Conservation (phyloP, 192 early-diverging fungal genomes). For the Coemansia umbellata region DNA sequence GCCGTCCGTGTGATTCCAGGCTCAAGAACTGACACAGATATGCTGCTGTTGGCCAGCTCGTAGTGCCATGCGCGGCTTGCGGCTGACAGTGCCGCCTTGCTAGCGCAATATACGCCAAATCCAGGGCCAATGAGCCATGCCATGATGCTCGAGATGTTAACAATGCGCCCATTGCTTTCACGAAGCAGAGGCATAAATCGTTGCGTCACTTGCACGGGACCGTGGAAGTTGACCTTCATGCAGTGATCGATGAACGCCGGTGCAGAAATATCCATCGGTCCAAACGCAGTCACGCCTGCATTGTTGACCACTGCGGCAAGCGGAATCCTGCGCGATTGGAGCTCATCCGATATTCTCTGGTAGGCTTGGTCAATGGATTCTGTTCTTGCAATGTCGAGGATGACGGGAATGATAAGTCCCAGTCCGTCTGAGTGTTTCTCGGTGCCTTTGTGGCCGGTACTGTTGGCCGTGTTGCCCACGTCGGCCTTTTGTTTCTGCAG, state of each 20-base stretch:
- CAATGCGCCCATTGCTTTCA: slow-evolving; percentile 40
- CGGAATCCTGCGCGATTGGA: slow-evolving; percentile 36
- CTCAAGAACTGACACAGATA: slow-evolving; percentile 47
- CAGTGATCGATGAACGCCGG: slow-evolving; percentile 32
- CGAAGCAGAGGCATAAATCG: slow-evolving; percentile 50
- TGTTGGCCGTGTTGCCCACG: not conserved
- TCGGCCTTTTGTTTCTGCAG: slow-evolving; percentile 1
- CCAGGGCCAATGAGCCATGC: slow-evolving; percentile 52
- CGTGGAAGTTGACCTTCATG: slow-evolving; percentile 52
- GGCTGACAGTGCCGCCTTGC: slow-evolving; percentile 52
- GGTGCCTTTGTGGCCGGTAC: not conserved
- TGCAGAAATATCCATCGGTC: slow-evolving; percentile 47
- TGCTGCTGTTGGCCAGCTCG: slow-evolving; percentile 40
- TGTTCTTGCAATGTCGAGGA: slow-evolving; percentile 41
- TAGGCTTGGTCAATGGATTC: slow-evolving; percentile 40
- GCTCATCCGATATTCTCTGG: slow-evolving; percentile 19
- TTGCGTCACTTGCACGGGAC: slow-evolving; percentile 49
- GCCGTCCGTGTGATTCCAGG: slow-evolving; percentile 45
- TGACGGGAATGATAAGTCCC: slow-evolving; percentile 39
- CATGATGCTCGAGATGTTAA: slow-evolving; percentile 53
- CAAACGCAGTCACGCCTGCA: slow-evolving; percentile 48
- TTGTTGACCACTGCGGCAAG: slow-evolving; percentile 51
- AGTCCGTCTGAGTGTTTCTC: not conserved
- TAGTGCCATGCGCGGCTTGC: slow-evolving; percentile 45
- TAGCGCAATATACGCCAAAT: slow-evolving; percentile 53